Evolutionary conservation across 2,329 filamentous ascomycete species (phyloP).

Genomic region (Fusarium sp.): DNA sequence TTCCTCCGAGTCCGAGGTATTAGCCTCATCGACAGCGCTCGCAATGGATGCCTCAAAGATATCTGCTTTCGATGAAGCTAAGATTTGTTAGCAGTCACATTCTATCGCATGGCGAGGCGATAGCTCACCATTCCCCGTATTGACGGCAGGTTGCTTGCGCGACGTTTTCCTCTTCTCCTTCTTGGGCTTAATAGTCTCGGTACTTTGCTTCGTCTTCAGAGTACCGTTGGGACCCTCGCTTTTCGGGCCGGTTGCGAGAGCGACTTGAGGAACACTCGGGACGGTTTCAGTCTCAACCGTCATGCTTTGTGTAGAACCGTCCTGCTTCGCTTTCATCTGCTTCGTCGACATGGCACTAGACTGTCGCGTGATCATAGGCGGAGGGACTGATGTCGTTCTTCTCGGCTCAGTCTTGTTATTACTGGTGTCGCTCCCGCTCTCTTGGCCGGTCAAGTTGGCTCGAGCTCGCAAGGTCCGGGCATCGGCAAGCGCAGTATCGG

Average conservation of each 20-base stretch:
- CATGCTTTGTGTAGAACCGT: constrained; percentile 89
- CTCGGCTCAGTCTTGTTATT: constrained; percentile 59
- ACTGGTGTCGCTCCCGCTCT: constrained; percentile 76
- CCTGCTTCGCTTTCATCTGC: constrained; percentile 76
- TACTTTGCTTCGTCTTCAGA: constrained; percentile 86
- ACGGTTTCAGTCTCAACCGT: constrained; percentile 98
- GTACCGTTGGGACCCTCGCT: constrained; percentile 76
- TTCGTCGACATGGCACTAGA: constrained; percentile 74
- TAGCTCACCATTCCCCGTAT: constrained; percentile 74
- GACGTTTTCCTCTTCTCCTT: constrained; percentile 88
- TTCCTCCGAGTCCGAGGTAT: constrained; percentile 97
- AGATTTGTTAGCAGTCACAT: constrained; percentile 20
- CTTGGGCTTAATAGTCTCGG: constrained; percentile 94
- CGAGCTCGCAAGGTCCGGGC: constrained; percentile 60
- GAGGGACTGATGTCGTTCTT: constrained; percentile 61
- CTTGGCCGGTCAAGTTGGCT: constrained; percentile 60
- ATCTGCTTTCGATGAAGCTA: constrained; percentile 81
- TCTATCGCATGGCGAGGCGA: constrained; percentile 24
- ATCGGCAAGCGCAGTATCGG: constrained; percentile 55
- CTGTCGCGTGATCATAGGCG: constrained; percentile 70
- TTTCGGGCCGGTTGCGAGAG: constrained; percentile 74
- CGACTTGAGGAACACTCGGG: constrained; percentile 86
- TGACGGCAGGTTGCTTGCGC: constrained; percentile 80
- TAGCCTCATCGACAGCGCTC: constrained; percentile 93
- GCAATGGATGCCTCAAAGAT: constrained; percentile 98